Evolutionary conservation across 78 protist species (phyloP), one percentile per base, ranked within the genome.

Genomic region (Isochrysis galbana): DNA sequence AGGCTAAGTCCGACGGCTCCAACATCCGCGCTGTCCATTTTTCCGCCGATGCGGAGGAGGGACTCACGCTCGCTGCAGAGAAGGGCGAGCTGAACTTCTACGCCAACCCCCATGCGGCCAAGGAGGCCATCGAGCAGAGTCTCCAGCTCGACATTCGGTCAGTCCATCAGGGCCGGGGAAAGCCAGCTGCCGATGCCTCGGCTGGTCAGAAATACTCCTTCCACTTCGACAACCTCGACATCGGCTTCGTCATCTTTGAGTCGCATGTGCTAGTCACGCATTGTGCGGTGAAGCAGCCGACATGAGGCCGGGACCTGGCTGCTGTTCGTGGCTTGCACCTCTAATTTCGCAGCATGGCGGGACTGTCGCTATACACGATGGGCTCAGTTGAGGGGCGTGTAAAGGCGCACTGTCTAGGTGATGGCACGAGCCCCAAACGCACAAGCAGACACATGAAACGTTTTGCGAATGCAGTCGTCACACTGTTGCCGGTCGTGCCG

Each of bases 61-160:
- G 7, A n/a, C 80, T 70, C 19, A 41, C 61, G 29, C 46, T 46
- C 47, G 1, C 44, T 7, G 46, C 29, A 3, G 46, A 0, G 23
- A 46, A 0, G 26, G 36, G 34, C 19, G 1, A 1, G 5, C 44
- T 77, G 47, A 25, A 29, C 46, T 77, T 77, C 44, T 77, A 39
- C n/a, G 3, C 46, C 32, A 46, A 77, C 26, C 46, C 1, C 2
- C 10, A 2, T 26, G 1, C 2, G 17, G 84, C 84, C 11, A 17
- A 46, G 14, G 21, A 36, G 26, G 84, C 84, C 36, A 39, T 77
- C 47, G 45, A 2, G 32, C 47, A 77, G 84, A 39, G 34, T 25
- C 84, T 77, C 0, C 84, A 17, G 84, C 84, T 77, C 14, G 84
- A 77, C 84, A 77, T 77, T 5, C 84, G 84, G 23, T 77, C 84